These are phyloP conservation scores for Penicillium vulpinum DNA, from an alignment of 2,329 filamentous ascomycete species.

Conservation along the genomic window DNA sequence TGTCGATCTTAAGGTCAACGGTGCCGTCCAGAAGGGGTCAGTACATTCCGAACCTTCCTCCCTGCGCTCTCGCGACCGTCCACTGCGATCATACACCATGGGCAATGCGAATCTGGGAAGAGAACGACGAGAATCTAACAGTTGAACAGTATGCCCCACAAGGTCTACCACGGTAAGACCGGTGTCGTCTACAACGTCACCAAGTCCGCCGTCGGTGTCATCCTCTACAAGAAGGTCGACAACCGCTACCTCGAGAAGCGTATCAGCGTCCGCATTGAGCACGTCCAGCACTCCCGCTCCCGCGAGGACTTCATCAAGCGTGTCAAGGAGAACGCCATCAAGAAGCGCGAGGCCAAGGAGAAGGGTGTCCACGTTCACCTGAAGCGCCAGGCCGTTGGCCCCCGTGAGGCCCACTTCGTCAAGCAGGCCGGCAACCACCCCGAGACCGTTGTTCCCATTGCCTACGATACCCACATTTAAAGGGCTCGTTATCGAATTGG, in stretches of 20 bases:
- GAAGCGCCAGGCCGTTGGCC: conserved; percentile 83
- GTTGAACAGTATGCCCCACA: conserved; percentile 83
- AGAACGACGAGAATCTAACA: conserved; percentile 25
- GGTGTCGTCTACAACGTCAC: conserved; percentile 99
- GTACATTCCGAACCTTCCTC: conserved; percentile 40
- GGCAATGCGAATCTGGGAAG: background rate
- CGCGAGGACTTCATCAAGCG: conserved; percentile 94
- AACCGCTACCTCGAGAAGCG: conserved; percentile 99
- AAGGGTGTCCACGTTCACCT: conserved; percentile 84
- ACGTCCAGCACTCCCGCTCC: conserved; percentile 91
- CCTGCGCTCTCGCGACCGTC: background rate
- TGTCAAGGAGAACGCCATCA: conserved; percentile 92
- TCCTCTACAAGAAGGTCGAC: conserved; percentile 99
- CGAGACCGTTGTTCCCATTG: conserved; percentile 85
- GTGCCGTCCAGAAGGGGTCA: conserved; percentile 97
- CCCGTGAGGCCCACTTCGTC: conserved; percentile 78
- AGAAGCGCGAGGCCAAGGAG: conserved; percentile 90
- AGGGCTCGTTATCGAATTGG: conserved; percentile 30
- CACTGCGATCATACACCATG: conserved; percentile 5
- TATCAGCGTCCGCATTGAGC: conserved; percentile 98
- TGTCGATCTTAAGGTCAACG: conserved; percentile 98
- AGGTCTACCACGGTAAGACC: conserved; percentile 99
- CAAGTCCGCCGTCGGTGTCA: conserved; percentile 95
- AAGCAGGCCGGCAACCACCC: conserved; percentile 78
- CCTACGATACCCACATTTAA: conserved; percentile 99